phyloP scores from a whole-genome alignment of 192 early-diverging fungal species.

The Gonapodya prolifera region DNA sequence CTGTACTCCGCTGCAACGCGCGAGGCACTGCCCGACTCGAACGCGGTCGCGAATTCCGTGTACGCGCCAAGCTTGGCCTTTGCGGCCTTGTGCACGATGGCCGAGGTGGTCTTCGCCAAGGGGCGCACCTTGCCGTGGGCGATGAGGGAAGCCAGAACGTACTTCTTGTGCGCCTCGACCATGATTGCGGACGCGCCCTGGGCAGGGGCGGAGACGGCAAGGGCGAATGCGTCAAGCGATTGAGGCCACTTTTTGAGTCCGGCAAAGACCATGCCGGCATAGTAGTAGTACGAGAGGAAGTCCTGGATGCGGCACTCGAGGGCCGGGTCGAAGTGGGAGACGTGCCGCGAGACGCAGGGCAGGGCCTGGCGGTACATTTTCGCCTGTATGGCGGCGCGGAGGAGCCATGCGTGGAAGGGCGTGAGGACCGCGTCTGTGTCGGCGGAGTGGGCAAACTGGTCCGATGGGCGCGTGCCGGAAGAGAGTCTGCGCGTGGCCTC shows the following conservation, averaged over 20 bases:
- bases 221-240: slow-evolving; percentile 44
- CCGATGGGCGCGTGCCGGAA: slow-evolving; percentile 18
- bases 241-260: slow-evolving; percentile 47
- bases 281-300: slow-evolving; percentile 66
- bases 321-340: background rate
- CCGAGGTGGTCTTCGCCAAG: slow-evolving; percentile 39
- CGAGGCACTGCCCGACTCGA: slow-evolving; percentile 28
- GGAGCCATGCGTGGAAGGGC: slow-evolving; percentile 24
- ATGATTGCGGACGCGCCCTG: slow-evolving; percentile 52
- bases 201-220: slow-evolving; percentile 54
- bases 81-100: slow-evolving; percentile 25
- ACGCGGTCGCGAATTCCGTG: slow-evolving; percentile 42
- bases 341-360: background rate
- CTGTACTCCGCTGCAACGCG: slow-evolving; percentile 27
- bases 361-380: background rate
- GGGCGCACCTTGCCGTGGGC: slow-evolving; percentile 28
- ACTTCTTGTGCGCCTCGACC: slow-evolving; percentile 63
- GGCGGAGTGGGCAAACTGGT: slow-evolving; percentile 24
- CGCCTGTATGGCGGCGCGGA: background rate
- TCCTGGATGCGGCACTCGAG: slow-evolving; percentile 20
- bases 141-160: slow-evolving; percentile 46
- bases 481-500: slow-evolving; percentile 12
- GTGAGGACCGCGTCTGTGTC: slow-evolving; percentile 21
- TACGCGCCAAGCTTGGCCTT: slow-evolving; percentile 32
- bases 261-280: slow-evolving; percentile 59